Evolutionary conservation across 192 early-diverging fungal species (phyloP), one percentile per base, ranked within the genome.

Genomic region (Entomortierella beljakovae): DNA sequence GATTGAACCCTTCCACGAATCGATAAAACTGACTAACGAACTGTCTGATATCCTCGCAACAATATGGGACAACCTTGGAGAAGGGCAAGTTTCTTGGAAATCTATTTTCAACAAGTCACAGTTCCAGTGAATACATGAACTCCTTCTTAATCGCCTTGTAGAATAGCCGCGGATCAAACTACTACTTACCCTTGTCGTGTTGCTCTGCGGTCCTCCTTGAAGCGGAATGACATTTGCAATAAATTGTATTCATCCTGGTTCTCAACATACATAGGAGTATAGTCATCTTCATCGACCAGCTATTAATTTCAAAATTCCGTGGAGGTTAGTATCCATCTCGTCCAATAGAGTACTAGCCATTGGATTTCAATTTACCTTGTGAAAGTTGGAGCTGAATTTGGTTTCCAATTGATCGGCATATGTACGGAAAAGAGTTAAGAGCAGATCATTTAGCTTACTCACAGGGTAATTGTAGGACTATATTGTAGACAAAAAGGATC

Each of bases 281-380:
- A 96, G 64, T 94, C 91, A 74, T 96, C 94, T 40, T 93, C 89
- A 58, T 94, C 84, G 7, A 95, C 86, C 52, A 90, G 91, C 90
- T 95, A 74, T 54, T 52, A 50, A 34, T 16, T 11, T 35, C n/a
- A n/a, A n/a, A n/a, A n/a, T 23, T 46, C 55, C 6, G 31, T 28
- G 15, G 22, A 31, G 22, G 46, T 1, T n/a, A 31, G 20, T 22
- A 6, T 57, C 6, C 18, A 33, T 32, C 28, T 28, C 42, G 26
- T 18, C 3, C n/a, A 22, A 54, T 22, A 28, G 53, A 37, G 40
- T 60, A 32, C 22, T 31, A 23, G 10, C 26, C 26, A 42, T 0
- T 40, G 25, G 8, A 43, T 37, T 25, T 32, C 7, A 5, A 11
- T 22, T 26, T 84, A 92, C 93, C 86, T 92, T 84, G 38, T 89